Evolutionary conservation across 768 basidiomycete species (phyloP).

Genomic region (Stropharia rugosoannulata): DNA sequence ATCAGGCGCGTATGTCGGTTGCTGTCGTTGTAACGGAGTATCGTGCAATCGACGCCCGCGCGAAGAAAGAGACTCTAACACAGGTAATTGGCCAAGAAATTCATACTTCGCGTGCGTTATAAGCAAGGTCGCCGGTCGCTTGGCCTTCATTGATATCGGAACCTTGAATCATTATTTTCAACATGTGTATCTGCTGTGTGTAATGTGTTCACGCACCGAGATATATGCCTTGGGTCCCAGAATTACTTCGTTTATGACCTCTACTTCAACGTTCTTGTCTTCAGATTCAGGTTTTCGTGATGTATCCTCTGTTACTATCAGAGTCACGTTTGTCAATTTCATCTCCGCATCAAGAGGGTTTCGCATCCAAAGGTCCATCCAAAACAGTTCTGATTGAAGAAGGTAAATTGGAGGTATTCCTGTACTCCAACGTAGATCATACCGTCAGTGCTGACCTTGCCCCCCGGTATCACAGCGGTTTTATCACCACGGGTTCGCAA

Average conservation of each 20-base stretch:
- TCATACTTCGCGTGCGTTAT: conserved; percentile 61
- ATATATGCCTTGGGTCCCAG: conserved; percentile 65
- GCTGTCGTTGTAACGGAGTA: conserved; percentile 68
- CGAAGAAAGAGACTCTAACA: conserved; percentile 60
- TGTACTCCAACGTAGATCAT: conserved; percentile 25
- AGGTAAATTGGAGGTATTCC: not conserved
- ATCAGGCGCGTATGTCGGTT: conserved; percentile 72
- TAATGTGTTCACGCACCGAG: conserved; percentile 44
- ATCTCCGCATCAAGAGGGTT: conserved; percentile 79
- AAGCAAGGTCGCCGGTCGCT: conserved; percentile 47
- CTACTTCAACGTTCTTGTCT: conserved; percentile 49
- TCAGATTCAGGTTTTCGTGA: conserved; percentile 28
- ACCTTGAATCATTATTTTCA: conserved; percentile 36
- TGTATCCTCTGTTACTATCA: conserved; percentile 45
- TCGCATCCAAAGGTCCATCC: conserved; percentile 66
- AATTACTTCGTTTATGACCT: conserved; percentile 58
- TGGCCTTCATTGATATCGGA: conserved; percentile 59
- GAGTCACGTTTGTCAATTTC: conserved; percentile 60
- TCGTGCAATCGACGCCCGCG: conserved; percentile 79
- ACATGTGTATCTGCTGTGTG: not conserved
- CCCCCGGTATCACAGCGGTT: conserved; percentile 50
- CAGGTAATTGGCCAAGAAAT: conserved; percentile 74
- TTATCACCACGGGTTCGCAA: conserved; percentile 54
- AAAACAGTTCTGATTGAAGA: conserved; percentile 60
- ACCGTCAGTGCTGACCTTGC: conserved; percentile 65